Evolutionary conservation across 2,329 filamentous ascomycete genomes (phyloP), one percentile per base, ranked within the genome.

Genomic region (Periconia sp.): DNA sequence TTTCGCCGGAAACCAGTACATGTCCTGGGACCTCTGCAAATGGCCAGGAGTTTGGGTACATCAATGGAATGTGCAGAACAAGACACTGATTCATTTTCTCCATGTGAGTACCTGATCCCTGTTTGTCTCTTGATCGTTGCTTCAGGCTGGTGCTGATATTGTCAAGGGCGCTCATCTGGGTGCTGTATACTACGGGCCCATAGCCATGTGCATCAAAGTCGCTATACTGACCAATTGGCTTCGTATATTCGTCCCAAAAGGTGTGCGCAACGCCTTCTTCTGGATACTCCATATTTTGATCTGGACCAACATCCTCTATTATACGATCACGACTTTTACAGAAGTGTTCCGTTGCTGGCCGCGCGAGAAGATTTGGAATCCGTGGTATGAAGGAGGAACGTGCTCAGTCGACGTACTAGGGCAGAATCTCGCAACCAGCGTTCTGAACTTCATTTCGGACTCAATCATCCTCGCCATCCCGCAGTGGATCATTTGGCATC

Each of bases 371-470:
- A 36, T 40, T 13, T 46, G 43, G 43, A 29, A 46, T n/a, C 61
- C 53, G 2, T 43, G 6, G 15, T 36, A 30, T 15, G 30, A 35
- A 12, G 33, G 40, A 2, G 54, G 54, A 17, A 63, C 61, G 43
- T 72, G 69, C 43, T 12, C 2, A 5, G 66, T 58, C 40, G 43
- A 57, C 13, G 50, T 65, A 2, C 42, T 46, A 2, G 47, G 54
- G 2, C 44, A 70, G 15, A 51, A 58, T 50, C 38, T 70, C 4
- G 52, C 48, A n/a, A 69, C 66, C 0, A 62, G 60, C 7, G 55
- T 50, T n/a, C 44, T 72, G 4, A 68, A 73, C 19, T 41, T 70
- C 5, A 36, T 57, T 15, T 61, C 63, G 4, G 68, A 71, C 33
- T 34, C 67, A 4, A 43, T 52, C 11, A 68, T 71, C 45, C 50